Conservation (phyloP, 1,284 basidiomycete genomes). For the Megacollybia platyphylla region DNA sequence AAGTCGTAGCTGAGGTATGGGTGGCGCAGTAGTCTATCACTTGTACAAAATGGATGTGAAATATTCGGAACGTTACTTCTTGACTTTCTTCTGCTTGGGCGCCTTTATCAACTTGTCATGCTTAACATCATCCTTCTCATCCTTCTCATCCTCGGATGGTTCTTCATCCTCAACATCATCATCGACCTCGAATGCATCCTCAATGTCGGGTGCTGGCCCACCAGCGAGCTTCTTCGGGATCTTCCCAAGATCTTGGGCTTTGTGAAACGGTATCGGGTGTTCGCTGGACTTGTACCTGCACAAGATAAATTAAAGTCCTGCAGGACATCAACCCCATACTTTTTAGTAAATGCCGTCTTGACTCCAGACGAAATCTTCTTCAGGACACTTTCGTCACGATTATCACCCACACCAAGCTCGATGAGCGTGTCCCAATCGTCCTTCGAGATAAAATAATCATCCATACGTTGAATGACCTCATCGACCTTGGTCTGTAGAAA, state of each 20-base stretch:
- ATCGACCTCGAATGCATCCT: slow-evolving; percentile 68
- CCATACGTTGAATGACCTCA: slow-evolving; percentile 80
- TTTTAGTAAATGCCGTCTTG: slow-evolving; percentile 80
- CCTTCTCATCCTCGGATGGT: neutral
- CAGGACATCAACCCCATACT: slow-evolving; percentile 32
- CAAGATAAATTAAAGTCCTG: slow-evolving; percentile 2
- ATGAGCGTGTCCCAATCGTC: slow-evolving; percentile 96
- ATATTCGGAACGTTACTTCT: neutral
- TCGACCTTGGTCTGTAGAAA: slow-evolving; percentile 59
- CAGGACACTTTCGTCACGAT: slow-evolving; percentile 59
- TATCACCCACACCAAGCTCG: slow-evolving; percentile 81
- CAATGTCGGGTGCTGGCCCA: slow-evolving; percentile 73
- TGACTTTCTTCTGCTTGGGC: neutral
- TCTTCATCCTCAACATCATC: slow-evolving; percentile 36
- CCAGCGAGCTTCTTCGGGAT: slow-evolving; percentile 65
- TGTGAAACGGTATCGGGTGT: slow-evolving; percentile 89
- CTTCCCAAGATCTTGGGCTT: slow-evolving; percentile 68
- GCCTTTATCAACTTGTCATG: neutral
- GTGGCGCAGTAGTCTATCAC: slow-evolving; percentile 15
- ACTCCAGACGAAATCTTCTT: slow-evolving; percentile 78
- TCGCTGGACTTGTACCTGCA: slow-evolving; percentile 74
- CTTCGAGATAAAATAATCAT: slow-evolving; percentile 85
- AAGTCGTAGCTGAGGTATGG: slow-evolving; percentile 57
- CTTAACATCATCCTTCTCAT: neutral
- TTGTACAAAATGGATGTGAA: too few relatives aligned